Base-by-base conservation (phyloP, 805 yeast genomes). In the Saccharomycopsis guyanensis region DNA sequence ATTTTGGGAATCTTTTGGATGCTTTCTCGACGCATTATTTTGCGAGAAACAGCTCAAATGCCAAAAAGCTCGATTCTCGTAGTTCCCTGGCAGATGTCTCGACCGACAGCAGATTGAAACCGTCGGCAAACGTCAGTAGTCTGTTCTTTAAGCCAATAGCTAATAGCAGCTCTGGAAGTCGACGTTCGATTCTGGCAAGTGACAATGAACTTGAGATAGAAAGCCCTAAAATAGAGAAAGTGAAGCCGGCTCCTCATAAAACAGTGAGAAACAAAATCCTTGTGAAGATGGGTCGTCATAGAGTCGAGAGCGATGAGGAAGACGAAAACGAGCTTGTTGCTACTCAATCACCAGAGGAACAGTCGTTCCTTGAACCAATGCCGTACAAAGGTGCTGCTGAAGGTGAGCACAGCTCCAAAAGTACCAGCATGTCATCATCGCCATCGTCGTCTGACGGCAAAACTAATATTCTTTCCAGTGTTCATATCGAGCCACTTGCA, bases 401-500 rank as follows among this genome's bases (percentile, higher is more conserved):
- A 6, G 10, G 10, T 10, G 10, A 25, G 29, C 29, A 25, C 29
- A 25, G 29, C 29, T 25, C 10, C 10, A 25, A 25, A 25, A 25
- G 10, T 25, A 25, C 6, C 29, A 25, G 29, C 29, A 10, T 25
- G 10, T 25, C 29, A 10, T 25, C 29, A 10, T 10, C 10, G 29
- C 10, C 6, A 25, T 7, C 10, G 10, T 25, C 29, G 6, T 6
- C 10, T 10, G 29, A 25, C 10, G 10, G 10, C 6, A 25, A 25
- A 10, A 25, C 6, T 25, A 6, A 25, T 25, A 38, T 38, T 10
- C 12, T 38, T 5, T 8, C 19, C 16, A 40, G 29, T 40, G 40
- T 40, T 12, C 16, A 35, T n/a, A 40, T 40, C 36, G 40, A 40
- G 16, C 39, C 43, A 24, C 12, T 40, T 23, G 24, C 43, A n/a